Conservation (phyloP, 1,139 yeast genomes). For the Suhomyces guaymorum region DNA sequence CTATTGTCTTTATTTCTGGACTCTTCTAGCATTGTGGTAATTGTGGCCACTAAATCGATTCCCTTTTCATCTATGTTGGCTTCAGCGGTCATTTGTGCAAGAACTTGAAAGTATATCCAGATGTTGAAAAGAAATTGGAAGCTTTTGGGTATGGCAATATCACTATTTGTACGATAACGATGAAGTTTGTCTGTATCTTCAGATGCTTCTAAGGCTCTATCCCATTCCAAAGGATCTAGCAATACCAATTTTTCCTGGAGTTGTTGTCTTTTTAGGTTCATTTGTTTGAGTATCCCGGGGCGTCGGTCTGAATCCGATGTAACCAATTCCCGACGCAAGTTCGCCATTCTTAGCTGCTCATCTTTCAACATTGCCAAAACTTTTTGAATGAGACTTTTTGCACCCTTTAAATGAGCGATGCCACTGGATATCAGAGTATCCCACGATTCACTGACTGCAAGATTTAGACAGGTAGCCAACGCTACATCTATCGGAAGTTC, state of each 20-base stretch:
- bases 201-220: slow-evolving; percentile 25
- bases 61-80: slow-evolving; percentile 48
- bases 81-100: slow-evolving; percentile 63
- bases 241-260: slow-evolving; percentile 32
- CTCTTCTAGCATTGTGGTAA: slow-evolving; percentile 32
- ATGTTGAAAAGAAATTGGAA: slow-evolving; percentile 59
- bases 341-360: slow-evolving; percentile 22
- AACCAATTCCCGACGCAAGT: slow-evolving; percentile 16
- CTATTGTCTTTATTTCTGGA: slow-evolving; percentile 16
- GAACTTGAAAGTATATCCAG: slow-evolving; percentile 66
- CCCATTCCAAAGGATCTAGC: slow-evolving; percentile 40
- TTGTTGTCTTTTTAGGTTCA: no score
- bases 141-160: slow-evolving; percentile 38
- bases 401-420: slow-evolving; percentile 67
- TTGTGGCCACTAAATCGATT: slow-evolving; percentile 43
- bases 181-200: slow-evolving; percentile 10
- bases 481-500: slow-evolving; percentile 66
- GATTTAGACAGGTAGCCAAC: slow-evolving; percentile 59
- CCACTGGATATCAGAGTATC: slow-evolving; percentile 66
- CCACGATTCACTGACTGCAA: slow-evolving; percentile 70
- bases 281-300: no score
- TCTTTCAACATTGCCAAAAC: slow-evolving; percentile 37
- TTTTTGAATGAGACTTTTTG: slow-evolving; percentile 59
- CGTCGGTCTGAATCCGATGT: slow-evolving; percentile 16
- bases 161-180: slow-evolving; percentile 7